These are phyloP conservation scores for Apiotrichum sp. DNA, from an alignment of 1,284 basidiomycete species.

Conservation along the genomic window DNA sequence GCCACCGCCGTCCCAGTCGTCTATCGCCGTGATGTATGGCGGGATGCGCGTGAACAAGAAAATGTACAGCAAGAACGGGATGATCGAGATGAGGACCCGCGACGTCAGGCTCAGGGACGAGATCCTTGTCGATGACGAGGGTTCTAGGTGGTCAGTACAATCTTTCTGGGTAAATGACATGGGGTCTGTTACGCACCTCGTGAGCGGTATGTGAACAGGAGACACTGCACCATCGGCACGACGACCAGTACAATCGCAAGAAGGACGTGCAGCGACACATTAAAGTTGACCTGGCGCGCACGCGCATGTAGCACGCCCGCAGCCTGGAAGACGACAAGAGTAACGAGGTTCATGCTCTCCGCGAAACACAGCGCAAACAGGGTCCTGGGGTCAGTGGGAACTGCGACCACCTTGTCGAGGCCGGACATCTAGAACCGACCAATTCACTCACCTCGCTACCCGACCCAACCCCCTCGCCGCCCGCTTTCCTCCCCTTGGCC, in stretches of 20 bases:
- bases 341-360: conserved; percentile 43
- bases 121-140: conserved; percentile 11
- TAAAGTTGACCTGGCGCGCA: conserved; percentile 44
- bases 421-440: background rate
- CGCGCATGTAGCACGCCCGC: conserved; percentile 37
- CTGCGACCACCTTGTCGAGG: background rate
- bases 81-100: conserved; percentile 37
- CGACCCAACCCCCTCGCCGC: conserved; percentile 36
- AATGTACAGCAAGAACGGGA: conserved; percentile 44
- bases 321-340: conserved; percentile 42
- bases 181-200: conserved; percentile 23
- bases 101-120: conserved; percentile 25
- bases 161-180: background rate
- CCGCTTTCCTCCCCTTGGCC: conserved; percentile 23
- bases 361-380: conserved; percentile 45
- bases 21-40: conserved; percentile 34
- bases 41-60: conserved; percentile 46
- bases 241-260: conserved; percentile 41
- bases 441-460: conserved; percentile 26
- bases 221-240: conserved; percentile 43
- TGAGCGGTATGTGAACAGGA: conserved; percentile 44
- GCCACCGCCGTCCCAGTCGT: conserved; percentile 34
- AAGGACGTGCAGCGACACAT: conserved; percentile 40
- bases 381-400: conserved; percentile 17
- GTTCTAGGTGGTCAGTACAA: conserved; percentile 2